Base-by-base conservation (phyloP, 169 alveolate species). In the Plasmodium gaboni region DNA sequence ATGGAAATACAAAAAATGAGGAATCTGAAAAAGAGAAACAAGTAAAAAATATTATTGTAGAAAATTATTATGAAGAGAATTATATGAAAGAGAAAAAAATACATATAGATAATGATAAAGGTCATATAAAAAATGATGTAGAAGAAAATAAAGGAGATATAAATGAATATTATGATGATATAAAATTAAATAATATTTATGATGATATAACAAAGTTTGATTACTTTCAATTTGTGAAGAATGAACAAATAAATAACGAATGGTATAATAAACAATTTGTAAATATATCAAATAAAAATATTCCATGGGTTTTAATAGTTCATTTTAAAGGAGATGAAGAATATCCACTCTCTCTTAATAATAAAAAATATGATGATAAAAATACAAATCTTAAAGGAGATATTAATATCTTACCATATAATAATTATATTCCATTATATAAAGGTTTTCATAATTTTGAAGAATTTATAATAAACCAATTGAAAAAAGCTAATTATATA, bases 401-500 rank as follows among this genome's bases (percentile, higher is more conserved):
- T 7, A 13, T 78, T 8, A 78, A 78, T 60, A 28, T 78, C 12
- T 19, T 78, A 59, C 46, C 89, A 5, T 83, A 69, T 48, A 83
- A 69, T 63, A 83, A 65, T 19, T 83, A 57, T 50, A 69, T 83
- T 53, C 91, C 91, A 22, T 17, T 83, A 46, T 83, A 83, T 59
- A 83, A 64, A 42, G 91, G 91, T 13, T 42, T 69, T 57, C 19
- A 53, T 50, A 73, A 83, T 63, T 83, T 83, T 69, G 91, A 83
- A 46, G 86, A 83, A 10, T 38, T 12, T 48, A 46, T 83, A 32
- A 68, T 63, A 59, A 44, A 50, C 22, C 86, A 83, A 28, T 73
- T 83, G 15, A 83, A 69, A 38, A 83, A 83, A 73, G 73, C 91
- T 0, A 69, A 55, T 28, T 83, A 69, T 63, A 63, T 83, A 28